These are phyloP conservation scores for Dispira parvispora DNA, from an alignment of 192 early-diverging fungal species.

Conservation along the genomic window DNA sequence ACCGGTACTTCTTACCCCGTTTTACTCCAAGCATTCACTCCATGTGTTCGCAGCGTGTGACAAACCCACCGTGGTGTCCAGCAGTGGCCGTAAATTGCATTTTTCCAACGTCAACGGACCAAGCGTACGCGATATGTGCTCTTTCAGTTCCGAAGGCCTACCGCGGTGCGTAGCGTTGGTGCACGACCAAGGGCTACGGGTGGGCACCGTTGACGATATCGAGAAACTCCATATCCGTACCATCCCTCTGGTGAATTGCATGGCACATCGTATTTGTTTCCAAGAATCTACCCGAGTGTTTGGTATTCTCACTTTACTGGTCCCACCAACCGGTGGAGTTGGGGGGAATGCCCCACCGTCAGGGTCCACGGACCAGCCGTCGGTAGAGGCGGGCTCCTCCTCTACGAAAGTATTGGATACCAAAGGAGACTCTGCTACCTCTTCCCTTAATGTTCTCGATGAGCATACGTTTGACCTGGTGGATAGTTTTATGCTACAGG, in stretches of 20 bases:
- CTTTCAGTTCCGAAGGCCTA: slow-evolving; percentile 35
- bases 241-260: slow-evolving; percentile 40
- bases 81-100: slow-evolving; percentile 43
- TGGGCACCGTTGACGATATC: slow-evolving; percentile 65
- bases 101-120: slow-evolving; percentile 69
- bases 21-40: slow-evolving; percentile 22
- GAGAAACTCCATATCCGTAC: slow-evolving; percentile 72
- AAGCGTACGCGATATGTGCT: slow-evolving; percentile 43
- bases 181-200: slow-evolving; percentile 34
- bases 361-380: slow-evolving; percentile 7
- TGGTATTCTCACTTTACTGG: slow-evolving; percentile 39
- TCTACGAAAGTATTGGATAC: slow-evolving; percentile 6
- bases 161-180: slow-evolving; percentile 46
- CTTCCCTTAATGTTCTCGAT: slow-evolving; percentile 1
- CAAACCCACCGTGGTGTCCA: slow-evolving; percentile 64
- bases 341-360: background rate
- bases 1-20: slow-evolving; percentile 40
- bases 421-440: slow-evolving; percentile 5
- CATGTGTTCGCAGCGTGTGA: slow-evolving; percentile 72
- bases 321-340: background rate
- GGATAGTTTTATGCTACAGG: background rate
- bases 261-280: slow-evolving; percentile 50
- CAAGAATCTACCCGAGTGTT: slow-evolving; percentile 35
- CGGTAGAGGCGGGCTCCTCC: slow-evolving; percentile 16
- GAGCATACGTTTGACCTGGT: background rate